These are phyloP conservation scores for Aspergillus novoparasiticus DNA, from an alignment of 2,329 filamentous ascomycete genomes.

Conservation along the genomic window DNA sequence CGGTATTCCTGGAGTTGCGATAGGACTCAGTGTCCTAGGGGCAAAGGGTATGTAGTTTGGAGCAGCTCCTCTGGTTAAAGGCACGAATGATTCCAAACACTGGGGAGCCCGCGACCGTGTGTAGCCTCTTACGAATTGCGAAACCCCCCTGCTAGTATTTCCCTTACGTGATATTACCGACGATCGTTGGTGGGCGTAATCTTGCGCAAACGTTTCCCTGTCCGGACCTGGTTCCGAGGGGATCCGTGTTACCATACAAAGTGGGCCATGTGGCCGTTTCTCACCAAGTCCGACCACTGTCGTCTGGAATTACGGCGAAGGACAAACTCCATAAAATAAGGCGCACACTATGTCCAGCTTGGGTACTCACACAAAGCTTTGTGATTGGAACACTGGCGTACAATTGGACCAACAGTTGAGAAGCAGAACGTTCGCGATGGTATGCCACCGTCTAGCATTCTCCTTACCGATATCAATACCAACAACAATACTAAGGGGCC, in stretches of 20 bases:
- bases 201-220: not conserved
- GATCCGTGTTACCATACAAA: not conserved
- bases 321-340: not conserved
- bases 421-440: no score
- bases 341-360: no score
- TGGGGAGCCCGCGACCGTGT: not conserved
- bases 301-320: not conserved
- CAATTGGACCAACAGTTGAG: no score
- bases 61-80: no score
- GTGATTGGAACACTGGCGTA: no score
- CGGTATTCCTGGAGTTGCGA: not conserved
- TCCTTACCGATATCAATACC: no score
- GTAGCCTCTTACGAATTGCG: not conserved
- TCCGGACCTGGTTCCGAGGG: no score
- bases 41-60: not conserved
- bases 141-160: accelerated
- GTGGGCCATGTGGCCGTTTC: not conserved
- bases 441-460: no score
- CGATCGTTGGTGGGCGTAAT: not conserved
- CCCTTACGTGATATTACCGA: not conserved
- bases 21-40: not conserved
- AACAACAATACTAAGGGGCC: no score
- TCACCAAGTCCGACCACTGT: not conserved
- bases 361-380: no score
- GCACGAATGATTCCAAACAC: not conserved